Conservation (phyloP, 306 rosid genomes). For the Styphnolobium japonicum region DNA sequence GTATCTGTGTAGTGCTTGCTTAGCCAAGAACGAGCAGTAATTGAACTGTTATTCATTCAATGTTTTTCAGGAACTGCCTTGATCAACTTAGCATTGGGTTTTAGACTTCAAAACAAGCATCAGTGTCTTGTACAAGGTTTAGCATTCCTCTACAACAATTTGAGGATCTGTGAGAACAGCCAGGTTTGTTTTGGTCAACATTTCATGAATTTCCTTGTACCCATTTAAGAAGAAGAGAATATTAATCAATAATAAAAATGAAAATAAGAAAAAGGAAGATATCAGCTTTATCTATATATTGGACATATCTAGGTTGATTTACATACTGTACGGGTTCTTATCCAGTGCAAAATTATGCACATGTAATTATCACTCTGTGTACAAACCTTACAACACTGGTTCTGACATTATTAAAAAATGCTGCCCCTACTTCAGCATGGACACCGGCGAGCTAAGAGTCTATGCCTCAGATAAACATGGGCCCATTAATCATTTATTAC, state of each 20-base stretch:
- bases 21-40: conserved; percentile 5
- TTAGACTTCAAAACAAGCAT: conserved; percentile 89
- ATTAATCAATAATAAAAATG: background rate
- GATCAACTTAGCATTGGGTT: conserved; percentile 80
- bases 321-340: background rate
- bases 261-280: background rate
- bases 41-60: background rate
- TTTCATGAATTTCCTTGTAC: background rate
- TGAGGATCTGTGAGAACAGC: conserved; percentile 62
- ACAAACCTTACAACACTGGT: background rate
- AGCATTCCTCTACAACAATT: conserved; percentile 78
- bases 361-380: background rate
- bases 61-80: conserved; percentile 65
- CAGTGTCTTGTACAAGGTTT: conserved; percentile 85
- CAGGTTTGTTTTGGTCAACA: conserved; percentile 53
- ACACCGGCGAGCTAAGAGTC: background rate
- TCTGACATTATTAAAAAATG: background rate
- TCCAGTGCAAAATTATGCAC: background rate
- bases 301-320: background rate
- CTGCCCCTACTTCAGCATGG: background rate
- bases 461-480: background rate
- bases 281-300: background rate
- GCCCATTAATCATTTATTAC: background rate
- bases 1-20: background rate
- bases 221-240: background rate